Evolutionary conservation across 345 rosid species (phyloP).

Genomic region (Lepidium aucheri): DNA sequence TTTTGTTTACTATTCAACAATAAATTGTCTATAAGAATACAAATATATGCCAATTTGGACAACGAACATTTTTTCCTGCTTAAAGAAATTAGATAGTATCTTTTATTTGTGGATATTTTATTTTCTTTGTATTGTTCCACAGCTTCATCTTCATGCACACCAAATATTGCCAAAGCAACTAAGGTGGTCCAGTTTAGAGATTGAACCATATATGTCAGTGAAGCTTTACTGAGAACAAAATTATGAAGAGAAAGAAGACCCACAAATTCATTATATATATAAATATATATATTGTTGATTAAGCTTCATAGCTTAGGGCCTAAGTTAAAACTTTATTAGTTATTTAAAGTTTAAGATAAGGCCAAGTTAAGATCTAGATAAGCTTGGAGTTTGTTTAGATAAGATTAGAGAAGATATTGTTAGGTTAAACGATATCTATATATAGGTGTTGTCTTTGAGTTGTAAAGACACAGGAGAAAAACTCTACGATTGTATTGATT

Average conservation of each 20-base stretch:
- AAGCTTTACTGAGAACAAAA: conserved; percentile 11
- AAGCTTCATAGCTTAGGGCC: too few species aligned
- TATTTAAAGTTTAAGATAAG: too few species aligned
- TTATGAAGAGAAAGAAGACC: conserved; percentile 6
- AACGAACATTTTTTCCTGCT: not conserved
- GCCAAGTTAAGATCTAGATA: too few species aligned
- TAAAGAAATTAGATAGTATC: not conserved
- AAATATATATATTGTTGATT: too few species aligned
- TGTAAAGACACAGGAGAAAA: too few species aligned
- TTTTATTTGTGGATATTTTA: not conserved
- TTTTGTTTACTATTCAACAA: conserved; percentile 1
- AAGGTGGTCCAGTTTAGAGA: conserved; percentile 16
- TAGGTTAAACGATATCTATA: too few species aligned
- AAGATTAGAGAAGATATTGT: too few species aligned
- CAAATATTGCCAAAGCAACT: conserved; percentile 21
- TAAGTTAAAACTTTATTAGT: too few species aligned
- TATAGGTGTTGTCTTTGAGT: too few species aligned
- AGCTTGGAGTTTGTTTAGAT: too few species aligned
- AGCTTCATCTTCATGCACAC: conserved; percentile 2
- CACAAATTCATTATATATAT: conserved; percentile 23
- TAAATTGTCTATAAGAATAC: not conserved
- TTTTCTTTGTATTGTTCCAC: not conserved
- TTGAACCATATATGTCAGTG: conserved; percentile 7
- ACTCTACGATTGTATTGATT: too few species aligned
- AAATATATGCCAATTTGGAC: not conserved